Evolutionary conservation across 331 rosid genomes (phyloP), one percentile per base, ranked within the genome.

Genomic region (Phaseolus coccineus): DNA sequence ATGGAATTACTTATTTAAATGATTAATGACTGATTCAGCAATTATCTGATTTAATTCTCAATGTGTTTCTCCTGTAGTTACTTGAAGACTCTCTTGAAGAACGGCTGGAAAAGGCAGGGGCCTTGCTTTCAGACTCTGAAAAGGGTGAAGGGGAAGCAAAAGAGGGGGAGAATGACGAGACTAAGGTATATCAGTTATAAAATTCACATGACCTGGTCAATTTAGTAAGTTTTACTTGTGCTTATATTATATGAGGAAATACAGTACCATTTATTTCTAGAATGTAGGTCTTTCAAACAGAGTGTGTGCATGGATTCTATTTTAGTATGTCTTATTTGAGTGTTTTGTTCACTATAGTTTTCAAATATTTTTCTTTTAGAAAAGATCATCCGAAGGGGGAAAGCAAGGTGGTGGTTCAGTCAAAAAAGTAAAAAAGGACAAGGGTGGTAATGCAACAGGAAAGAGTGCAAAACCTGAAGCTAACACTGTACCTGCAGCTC

Each of bases 31-130:
- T 63, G 52, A 19, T 62, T 47, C 24, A 50, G 31, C 73, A 62
- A 22, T 42, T 55, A 52, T 58, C 73, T 80, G 71, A 37, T 80
- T 83, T 78, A 5, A 28, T 48, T 80, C 66, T 57, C 30, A 67
- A 65, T 67, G 44, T 64, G 63, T n/a, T 74, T 82, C 31, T 77
- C 71, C 78, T 15, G 15, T 78, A 93, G 99, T 83, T 93, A 89
- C 98, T 96, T 50, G 96, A 96, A 89, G 98, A 93, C 84, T 90
- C 97, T 61, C 85, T 96, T 9, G 96, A 96, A 84, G 98, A 93
- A 64, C 87, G 97, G 84, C 81, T 85, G 85, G 99, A 93, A 83
- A 96, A 91, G 90, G 83, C 90, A 2, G 94, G 88, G 71, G 85
- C 81, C 73, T 87, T 91, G 83, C 82, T 89, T 85, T 90, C 92